These are phyloP conservation scores for Discostella stelligera DNA, from an alignment of 352 stramenopile species.

Conservation along the genomic window DNA sequence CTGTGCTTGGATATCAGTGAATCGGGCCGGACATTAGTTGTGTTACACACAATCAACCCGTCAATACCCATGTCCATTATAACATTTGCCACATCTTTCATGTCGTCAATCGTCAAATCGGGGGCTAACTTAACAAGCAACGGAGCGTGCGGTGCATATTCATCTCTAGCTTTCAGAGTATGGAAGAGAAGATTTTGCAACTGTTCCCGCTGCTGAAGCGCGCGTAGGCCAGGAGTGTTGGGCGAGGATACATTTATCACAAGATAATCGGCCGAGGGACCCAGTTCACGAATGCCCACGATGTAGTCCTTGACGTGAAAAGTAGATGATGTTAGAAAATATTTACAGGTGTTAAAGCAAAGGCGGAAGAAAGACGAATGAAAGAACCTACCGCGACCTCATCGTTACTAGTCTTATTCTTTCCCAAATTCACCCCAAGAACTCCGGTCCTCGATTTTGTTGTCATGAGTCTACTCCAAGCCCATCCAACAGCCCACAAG, in stretches of 20 bases:
- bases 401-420: slow-evolving; percentile 90
- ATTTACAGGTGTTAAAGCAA: background rate
- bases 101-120: slow-evolving; percentile 92
- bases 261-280: slow-evolving; percentile 94
- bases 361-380: background rate
- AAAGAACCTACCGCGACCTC: slow-evolving; percentile 49
- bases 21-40: slow-evolving; percentile 89
- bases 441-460: slow-evolving; percentile 80
- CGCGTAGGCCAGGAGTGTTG: slow-evolving; percentile 89
- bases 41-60: slow-evolving; percentile 97
- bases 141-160: slow-evolving; percentile 73
- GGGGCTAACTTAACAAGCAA: slow-evolving; percentile 97
- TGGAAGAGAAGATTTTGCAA: slow-evolving; percentile 80
- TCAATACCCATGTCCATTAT: slow-evolving; percentile 87
- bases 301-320: slow-evolving; percentile 85
- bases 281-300: slow-evolving; percentile 88
- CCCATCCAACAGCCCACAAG: slow-evolving; percentile 24
- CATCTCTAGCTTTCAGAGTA: slow-evolving; percentile 51
- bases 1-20: slow-evolving; percentile 73
- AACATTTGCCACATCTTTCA: slow-evolving; percentile 91
- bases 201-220: slow-evolving; percentile 84
- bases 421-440: slow-evolving; percentile 96
- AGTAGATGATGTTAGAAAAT: background rate
- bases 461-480: slow-evolving; percentile 30
- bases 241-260: slow-evolving; percentile 97